Evolutionary conservation across 2,329 filamentous ascomycete genomes (phyloP), one percentile per base, ranked within the genome.

Genomic region (Exophiala alcalophila): DNA sequence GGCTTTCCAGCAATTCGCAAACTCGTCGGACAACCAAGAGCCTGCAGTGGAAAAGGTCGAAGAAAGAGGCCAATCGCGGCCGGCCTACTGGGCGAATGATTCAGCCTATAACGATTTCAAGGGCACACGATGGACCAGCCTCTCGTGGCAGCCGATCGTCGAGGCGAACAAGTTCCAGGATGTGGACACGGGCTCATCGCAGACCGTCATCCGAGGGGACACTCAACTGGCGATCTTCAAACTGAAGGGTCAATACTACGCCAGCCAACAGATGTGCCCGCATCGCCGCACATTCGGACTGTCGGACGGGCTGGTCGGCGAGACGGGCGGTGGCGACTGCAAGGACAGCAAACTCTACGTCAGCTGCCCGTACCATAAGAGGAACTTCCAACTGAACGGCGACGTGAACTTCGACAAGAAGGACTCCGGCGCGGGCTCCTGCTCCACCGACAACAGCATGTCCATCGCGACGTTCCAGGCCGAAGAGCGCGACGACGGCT

Each of bases 231-330:
- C 89, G 5, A 71, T 95, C 39, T 95, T 90, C 78, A 85, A 88
- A 57, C 77, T 94, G 49, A 78, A 79, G 40, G 88, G 87, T 14
- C 77, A 77, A 40, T 94, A 83, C 72, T 91, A 91, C 64, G 85
- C 86, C 45, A 85, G 84, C 10, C 89, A 95, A 68, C 87, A 95
- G 61, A 95, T 95, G 89, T 95, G 89, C 62, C 89, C 89, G 7
- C 88, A 94, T 69, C 92, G 91, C 67, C 83, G 88, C 8, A 83
- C 88, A 1, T 95, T 95, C 59, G 83, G 90, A n/a, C 78, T 95
- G 18, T 84, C 84, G 0, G 90, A 95, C 61, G 87, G 88, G 1
- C 69, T 95, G 6, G 76, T 95, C 32, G 89, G 90, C 27, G 83
- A 87, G 52, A 49, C 49, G 62, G 43, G 37, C 3, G 30, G 41